Base-by-base conservation (phyloP, 2,329 filamentous ascomycete species). In the Diaporthe humulicola region DNA sequence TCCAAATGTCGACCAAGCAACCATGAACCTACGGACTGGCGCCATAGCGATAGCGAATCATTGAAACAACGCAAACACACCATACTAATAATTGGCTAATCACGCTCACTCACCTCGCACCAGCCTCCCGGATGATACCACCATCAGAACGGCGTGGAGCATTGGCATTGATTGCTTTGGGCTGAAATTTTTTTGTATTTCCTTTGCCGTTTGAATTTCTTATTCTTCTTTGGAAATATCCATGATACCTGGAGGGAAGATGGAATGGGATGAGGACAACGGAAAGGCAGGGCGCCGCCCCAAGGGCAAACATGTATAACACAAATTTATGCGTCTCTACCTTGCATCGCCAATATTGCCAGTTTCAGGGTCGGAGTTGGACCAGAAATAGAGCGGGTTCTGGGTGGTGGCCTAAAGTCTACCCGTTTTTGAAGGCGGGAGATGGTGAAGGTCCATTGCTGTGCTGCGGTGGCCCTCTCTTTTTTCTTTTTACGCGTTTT, bases 211-310 rank as follows among this genome's bases (percentile, higher is more conserved):
- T 42, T 45, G 14, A 40, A 48, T 33, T 17, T 67, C 22, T 72
- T 66, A 48, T 69, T 54, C 25, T 48, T 66, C 54, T 72, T 64
- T 45, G 38, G 56, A 60, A 73, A 45, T 75, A 70, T 61, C 57
- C 64, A 75, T 75, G 74, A 75, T 75, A 75, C 71, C 52, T 58
- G 50, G 52, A 67, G 30, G 57, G 25, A 48, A 67, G 52, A 73
- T 36, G 61, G 56, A 17, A 73, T 36, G 54, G 38, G 40, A 42
- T 22, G 33, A 45, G 25, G 36, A 10, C 30, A 60, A 45, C 45
- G 40, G 22, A 45, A 64, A 50, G 36, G 54, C 28, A 36, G 19
- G 36, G 33, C 30, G 36, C 45, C 30, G 36, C 45, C 45, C 28
- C 17, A 61, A 9, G 57, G 45, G n/a, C 48, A 50, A 50, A 52